Evolutionary conservation across 305 asterid species (phyloP).

Genomic region (Ajuga reptans): DNA sequence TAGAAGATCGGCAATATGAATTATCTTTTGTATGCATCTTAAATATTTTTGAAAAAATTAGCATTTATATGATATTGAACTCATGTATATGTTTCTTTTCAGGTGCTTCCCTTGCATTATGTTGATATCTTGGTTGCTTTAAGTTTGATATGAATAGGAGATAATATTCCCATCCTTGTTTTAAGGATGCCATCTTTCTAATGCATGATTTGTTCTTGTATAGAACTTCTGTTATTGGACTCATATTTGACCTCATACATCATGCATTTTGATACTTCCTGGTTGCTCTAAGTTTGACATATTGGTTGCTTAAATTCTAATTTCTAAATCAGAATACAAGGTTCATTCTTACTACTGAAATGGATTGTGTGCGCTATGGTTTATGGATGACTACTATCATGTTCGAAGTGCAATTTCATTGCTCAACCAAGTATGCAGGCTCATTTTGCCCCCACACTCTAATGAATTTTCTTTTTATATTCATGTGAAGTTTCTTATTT

Average conservation of each 20-base stretch:
- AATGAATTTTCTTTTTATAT: neutral
- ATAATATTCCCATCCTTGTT: too few relatives aligned
- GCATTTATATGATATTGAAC: neutral
- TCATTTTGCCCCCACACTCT: neutral
- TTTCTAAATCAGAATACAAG: too few relatives aligned
- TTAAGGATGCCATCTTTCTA: too few relatives aligned
- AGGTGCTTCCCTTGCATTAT: conserved; percentile 31
- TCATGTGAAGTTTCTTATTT: neutral
- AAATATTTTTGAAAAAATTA: neutral
- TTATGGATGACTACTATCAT: conserved; percentile 89
- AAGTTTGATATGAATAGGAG: too few relatives aligned
- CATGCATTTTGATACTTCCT: too few relatives aligned
- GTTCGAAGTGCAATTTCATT: conserved; percentile 89
- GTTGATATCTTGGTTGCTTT: too few relatives aligned
- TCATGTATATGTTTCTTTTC: conserved; percentile 17
- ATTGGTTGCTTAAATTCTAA: too few relatives aligned
- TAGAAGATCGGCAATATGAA: neutral
- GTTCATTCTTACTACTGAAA: conserved; percentile 71
- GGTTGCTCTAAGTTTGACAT: too few relatives aligned
- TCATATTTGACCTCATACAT: too few relatives aligned
- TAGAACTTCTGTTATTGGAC: too few relatives aligned
- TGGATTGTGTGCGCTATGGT: conserved; percentile 76
- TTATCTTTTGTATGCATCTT: neutral
- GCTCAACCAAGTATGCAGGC: conserved; percentile 58
- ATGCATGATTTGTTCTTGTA: too few relatives aligned